Evolutionary conservation across 257 asterid species (phyloP).

Genomic region (Penstemon barbatus): DNA sequence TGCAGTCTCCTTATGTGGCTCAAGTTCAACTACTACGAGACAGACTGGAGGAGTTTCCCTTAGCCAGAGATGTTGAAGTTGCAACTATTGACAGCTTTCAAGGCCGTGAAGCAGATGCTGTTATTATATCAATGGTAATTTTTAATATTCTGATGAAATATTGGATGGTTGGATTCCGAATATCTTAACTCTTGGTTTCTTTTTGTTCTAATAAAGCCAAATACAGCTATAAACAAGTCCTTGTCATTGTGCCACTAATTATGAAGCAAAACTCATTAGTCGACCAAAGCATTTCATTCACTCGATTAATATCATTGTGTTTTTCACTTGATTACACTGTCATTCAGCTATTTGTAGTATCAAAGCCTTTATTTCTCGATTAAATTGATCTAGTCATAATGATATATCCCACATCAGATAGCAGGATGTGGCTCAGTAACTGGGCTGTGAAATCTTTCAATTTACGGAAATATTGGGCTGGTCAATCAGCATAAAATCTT

Average conservation of each 20-base stretch:
- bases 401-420: no score
- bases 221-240: not conserved
- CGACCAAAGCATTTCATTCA: not conserved
- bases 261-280: not conserved
- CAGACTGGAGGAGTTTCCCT: conserved; percentile 74
- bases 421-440: not conserved
- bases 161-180: conserved; percentile 1
- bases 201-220: conserved; percentile 1
- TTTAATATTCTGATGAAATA: conserved; percentile 5
- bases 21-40: conserved; percentile 95
- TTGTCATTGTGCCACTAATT: conserved; percentile 8
- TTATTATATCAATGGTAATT: conserved; percentile 88
- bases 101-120: conserved; percentile 99
- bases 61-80: conserved; percentile 74
- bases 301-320: not conserved
- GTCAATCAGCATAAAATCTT: no score
- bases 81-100: conserved; percentile 96
- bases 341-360: not conserved
- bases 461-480: not conserved
- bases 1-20: conserved; percentile 96
- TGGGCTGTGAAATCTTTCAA: not conserved
- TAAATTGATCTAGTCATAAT: no score
- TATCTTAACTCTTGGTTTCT: conserved; percentile 2
- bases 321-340: not conserved
- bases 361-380: not conserved